A percentile compares a stretch with the other conserved stretches of the same genome.
phyloP scores from a whole-genome alignment of 352 stramenopile genomes.

The Phytophthora sp. region DNA sequence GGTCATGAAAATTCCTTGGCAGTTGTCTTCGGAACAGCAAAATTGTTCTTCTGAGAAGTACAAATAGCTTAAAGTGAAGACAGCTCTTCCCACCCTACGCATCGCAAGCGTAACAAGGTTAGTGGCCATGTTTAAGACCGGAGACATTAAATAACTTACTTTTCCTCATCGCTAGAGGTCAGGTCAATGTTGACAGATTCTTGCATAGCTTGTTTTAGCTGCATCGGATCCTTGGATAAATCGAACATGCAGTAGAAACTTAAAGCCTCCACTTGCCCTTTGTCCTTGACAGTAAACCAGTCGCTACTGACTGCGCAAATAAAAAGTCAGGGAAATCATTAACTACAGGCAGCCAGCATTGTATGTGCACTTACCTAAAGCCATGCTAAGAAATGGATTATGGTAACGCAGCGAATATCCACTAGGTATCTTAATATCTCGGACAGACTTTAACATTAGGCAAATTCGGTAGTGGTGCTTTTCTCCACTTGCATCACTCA shows the following conservation, averaged over 20 bases:
- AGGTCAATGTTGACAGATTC: conserved; percentile 50
- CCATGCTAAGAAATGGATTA: conserved; percentile 48
- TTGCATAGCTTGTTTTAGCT: conserved; percentile 61
- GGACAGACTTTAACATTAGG: conserved; percentile 47
- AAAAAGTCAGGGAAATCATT: not conserved
- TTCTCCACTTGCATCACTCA: conserved; percentile 13
- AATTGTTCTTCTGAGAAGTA: conserved; percentile 65
- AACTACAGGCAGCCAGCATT: not conserved
- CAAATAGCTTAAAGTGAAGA: conserved; percentile 82
- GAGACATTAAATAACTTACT: conserved; percentile 7
- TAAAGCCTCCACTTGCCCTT: conserved; percentile 38
- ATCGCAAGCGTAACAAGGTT: not conserved
- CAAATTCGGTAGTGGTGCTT: conserved; percentile 42
- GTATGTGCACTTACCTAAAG: conserved; percentile 41
- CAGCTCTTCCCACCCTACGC: conserved; percentile 41
- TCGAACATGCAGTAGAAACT: conserved; percentile 61
- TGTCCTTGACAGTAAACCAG: conserved; percentile 41
- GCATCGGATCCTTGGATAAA: conserved; percentile 33
- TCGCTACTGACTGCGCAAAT: conserved; percentile 46
- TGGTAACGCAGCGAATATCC: conserved; percentile 40
- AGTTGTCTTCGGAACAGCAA: conserved; percentile 47
- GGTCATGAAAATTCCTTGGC: conserved; percentile 42
- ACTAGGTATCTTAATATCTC: conserved; percentile 35
- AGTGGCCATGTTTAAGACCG: not conserved
- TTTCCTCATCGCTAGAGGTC: conserved; percentile 28